Evolutionary conservation across 2,329 filamentous ascomycete species (phyloP).

Genomic region (Xylaria sp.): DNA sequence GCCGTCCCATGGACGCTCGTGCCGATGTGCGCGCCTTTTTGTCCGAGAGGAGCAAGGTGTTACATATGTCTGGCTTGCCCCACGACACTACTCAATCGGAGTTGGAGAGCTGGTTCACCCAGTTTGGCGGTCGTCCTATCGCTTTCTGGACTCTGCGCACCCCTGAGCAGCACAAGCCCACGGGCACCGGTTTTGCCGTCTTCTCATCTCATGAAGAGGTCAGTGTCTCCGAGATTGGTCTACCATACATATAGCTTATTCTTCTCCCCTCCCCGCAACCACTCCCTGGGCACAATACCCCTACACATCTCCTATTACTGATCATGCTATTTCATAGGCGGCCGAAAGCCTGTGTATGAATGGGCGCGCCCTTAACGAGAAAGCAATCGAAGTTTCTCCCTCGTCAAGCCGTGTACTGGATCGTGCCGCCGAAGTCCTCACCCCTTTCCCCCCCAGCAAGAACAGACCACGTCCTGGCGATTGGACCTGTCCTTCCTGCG

Average conservation of each 20-base stretch:
- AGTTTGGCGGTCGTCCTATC: slow-evolving; percentile 96
- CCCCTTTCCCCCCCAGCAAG: slow-evolving; percentile 97
- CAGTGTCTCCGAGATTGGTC: slow-evolving; percentile 53
- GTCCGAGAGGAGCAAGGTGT: slow-evolving; percentile 94
- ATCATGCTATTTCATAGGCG: slow-evolving; percentile 66
- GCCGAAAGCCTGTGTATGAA: slow-evolving; percentile 99
- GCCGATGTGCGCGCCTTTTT: slow-evolving; percentile 97
- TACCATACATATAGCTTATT: not conserved
- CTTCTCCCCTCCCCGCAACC: not conserved
- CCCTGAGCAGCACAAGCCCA: slow-evolving; percentile 99
- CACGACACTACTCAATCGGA: slow-evolving; percentile 99
- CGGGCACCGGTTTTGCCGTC: slow-evolving; percentile 95
- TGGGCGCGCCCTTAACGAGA: slow-evolving; percentile 95
- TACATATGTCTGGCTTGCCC: slow-evolving; percentile 96
- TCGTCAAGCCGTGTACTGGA: slow-evolving; percentile 97
- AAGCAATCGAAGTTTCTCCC: slow-evolving; percentile 97
- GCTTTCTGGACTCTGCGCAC: slow-evolving; percentile 99
- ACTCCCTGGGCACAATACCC: not conserved
- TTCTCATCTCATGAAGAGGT: slow-evolving; percentile 99
- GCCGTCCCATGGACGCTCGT: slow-evolving; percentile 93
- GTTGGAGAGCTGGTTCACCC: slow-evolving; percentile 99
- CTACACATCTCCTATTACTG: slow-evolving; percentile 15
- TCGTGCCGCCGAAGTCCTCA: slow-evolving; percentile 93
- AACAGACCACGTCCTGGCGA: slow-evolving; percentile 96
- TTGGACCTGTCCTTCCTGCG: slow-evolving; percentile 98